Evolutionary conservation across 441 rosid species (phyloP).

Genomic region (Adansonia madagascariensis): DNA sequence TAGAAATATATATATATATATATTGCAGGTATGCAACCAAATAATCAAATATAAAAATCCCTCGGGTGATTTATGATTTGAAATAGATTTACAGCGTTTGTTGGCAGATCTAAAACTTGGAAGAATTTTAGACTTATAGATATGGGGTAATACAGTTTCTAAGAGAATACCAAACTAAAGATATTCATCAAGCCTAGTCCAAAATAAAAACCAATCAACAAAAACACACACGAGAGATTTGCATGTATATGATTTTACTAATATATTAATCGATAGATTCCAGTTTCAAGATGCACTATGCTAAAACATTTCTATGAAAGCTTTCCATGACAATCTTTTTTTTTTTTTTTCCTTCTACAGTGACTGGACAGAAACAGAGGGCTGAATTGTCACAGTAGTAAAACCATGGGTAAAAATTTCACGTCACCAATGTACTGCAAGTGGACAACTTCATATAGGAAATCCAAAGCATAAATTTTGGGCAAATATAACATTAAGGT

Average conservation of each 20-base stretch:
- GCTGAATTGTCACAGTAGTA: slow-evolving; percentile 4
- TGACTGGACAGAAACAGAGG: background rate
- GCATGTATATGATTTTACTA: slow-evolving; percentile 5
- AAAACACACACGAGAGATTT: background rate
- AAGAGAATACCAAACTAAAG: background rate
- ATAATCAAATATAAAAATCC: background rate
- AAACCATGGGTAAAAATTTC: background rate
- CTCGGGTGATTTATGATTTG: background rate
- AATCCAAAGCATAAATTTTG: background rate
- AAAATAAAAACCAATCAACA: background rate
- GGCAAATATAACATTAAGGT: slow-evolving; percentile 15
- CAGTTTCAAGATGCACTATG: background rate
- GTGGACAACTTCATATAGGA: background rate
- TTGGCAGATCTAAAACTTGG: slow-evolving; percentile 12
- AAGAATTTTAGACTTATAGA: background rate
- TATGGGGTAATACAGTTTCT: background rate
- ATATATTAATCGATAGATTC: background rate
- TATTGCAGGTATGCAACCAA: background rate
- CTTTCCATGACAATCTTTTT: background rate
- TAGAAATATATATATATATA: too few relatives aligned
- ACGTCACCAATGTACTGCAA: background rate
- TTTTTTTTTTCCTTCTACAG: background rate
- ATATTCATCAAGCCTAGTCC: background rate
- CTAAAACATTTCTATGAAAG: background rate
- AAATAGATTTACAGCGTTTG: background rate